Evolutionary conservation across 345 rosid genomes (phyloP), one percentile per base, ranked within the genome.

Genomic region (Sonneratia alba): DNA sequence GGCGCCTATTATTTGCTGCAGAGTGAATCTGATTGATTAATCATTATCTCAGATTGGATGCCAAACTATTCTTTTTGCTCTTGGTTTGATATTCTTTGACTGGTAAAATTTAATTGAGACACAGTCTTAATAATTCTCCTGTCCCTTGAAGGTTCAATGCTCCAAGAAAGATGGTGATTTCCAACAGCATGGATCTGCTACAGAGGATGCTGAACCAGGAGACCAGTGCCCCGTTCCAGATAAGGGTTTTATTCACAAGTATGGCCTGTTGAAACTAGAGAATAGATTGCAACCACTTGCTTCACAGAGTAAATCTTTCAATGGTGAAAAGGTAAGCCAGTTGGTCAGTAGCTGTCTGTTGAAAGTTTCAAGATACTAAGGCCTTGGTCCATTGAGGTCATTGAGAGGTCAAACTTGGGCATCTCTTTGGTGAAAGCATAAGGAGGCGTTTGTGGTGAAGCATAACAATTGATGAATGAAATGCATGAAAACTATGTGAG

Each of bases 71-170:
- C 32, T 4, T 57, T 57, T 57, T 57, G 32, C 32, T n/a, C 49
- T 22, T 8, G 34, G 63, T 57, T 21, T 57, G 11, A 57, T 57
- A 32, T 57, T 57, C 11, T 3, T n/a, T 1, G n/a, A 57, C 18
- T 55, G 9, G 63, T 57, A n/a, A 7, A n/a, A 62, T 34, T 0
- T 14, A 62, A 7, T 13, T 12, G 66, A 15, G 38, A 27, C 32
- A 34, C 19, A 32, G 11, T 62, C 38, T 27, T 13, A 10, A 5
- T 62, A 27, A 24, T 67, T 83, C 80, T 74, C 79, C 68, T 81
- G 87, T 66, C 79, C 83, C 69, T 57, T 87, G 71, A 78, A 81
- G 79, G 75, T 78, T 22, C 72, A 56, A 19, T 83, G 81, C 71
- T 73, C 74, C 14, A 69, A 77, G 74, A 79, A 75, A 78, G 86